Base-by-base conservation (phyloP, 1,284 basidiomycete species). In the Marasmius sp. region DNA sequence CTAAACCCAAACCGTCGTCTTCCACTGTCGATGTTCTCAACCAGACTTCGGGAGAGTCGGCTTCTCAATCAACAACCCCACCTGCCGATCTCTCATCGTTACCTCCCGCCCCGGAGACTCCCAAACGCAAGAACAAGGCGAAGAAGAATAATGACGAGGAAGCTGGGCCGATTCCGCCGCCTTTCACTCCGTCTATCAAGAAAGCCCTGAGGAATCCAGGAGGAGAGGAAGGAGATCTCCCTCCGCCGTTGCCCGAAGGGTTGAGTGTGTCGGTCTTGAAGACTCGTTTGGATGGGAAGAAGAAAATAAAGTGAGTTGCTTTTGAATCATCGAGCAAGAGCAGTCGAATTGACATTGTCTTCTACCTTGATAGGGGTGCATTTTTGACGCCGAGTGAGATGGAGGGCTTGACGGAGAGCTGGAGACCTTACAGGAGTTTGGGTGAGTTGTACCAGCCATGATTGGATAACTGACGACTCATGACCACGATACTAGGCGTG, bases 381-480 rank as follows among this genome's bases (percentile, higher is more conserved):
- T 83, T 94, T 64, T 78, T 95, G 61, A 90, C 91, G 0, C 92
- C 93, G 3, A 77, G 81, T 38, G 93, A 96, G 76, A 95, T 95
- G 93, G 86, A 90, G 66, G 84, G 81, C 33, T 75, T 96, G 59
- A 93, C 93, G 2, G 83, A 85, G 53, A 70, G 76, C 16, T 95
- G 93, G 93, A 82, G 79, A 68, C 94, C 94, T 1, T 96, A 92
- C 71, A 79, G 92, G 63, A 91, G 88, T 67, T 65, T 94, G 38
- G 92, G 90, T 89, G 67, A 57, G 82, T 74, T 9, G 41, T 53
- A 27, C 45, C 34, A 37, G 14, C 39, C 20, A 5, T 10, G 12
- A 33, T 43, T 34, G 43, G 41, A 16, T 49, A 61, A 48, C 37
- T 45, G 43, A 56, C 58, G 52, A 52, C 53, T n/a, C 48, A 41